Conservation (phyloP, 306 rosid species). For the Dicorynia guianensis region DNA sequence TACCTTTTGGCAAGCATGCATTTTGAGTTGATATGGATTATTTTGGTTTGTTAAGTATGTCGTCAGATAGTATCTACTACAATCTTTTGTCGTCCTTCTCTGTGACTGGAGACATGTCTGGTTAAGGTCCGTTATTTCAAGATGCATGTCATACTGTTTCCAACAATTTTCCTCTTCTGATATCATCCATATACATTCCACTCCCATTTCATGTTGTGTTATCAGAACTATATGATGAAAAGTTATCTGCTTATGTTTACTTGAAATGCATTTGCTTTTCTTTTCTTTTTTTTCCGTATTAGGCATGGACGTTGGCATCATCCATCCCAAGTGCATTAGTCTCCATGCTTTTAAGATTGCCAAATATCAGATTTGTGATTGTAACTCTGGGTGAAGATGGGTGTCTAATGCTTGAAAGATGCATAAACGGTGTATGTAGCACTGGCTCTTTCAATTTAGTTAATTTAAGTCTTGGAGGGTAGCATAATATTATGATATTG, state of each 20-base stretch:
- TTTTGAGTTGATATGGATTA: constrained; percentile 34
- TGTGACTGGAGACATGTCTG: not conserved
- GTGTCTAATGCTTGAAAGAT: constrained; percentile 93
- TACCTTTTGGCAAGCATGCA: constrained; percentile 20
- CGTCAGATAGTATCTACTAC: not conserved
- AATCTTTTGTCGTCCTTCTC: not conserved
- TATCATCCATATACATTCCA: constrained; percentile 2
- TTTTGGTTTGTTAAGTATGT: constrained; percentile 6
- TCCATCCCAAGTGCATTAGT: constrained; percentile 77
- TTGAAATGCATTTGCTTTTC: constrained; percentile 14
- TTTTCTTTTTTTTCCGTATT: constrained; percentile 25
- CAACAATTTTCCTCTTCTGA: constrained; percentile 16
- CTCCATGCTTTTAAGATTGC: constrained; percentile 81
- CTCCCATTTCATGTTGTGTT: constrained; percentile 21
- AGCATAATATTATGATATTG: constrained; percentile 8
- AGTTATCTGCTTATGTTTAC: constrained; percentile 35
- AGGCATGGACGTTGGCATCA: constrained; percentile 89
- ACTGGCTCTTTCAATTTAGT: constrained; percentile 19
- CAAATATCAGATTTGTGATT: constrained; percentile 77
- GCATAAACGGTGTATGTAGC: constrained; percentile 51
- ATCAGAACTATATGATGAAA: not conserved
- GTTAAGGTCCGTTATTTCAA: constrained; percentile 31
- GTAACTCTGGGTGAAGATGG: constrained; percentile 97
- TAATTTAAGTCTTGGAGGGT: constrained; percentile 1
- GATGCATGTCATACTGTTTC: constrained; percentile 29